phyloP scores from a whole-genome alignment of 768 basidiomycete species.

The Dioszegia crocea region DNA sequence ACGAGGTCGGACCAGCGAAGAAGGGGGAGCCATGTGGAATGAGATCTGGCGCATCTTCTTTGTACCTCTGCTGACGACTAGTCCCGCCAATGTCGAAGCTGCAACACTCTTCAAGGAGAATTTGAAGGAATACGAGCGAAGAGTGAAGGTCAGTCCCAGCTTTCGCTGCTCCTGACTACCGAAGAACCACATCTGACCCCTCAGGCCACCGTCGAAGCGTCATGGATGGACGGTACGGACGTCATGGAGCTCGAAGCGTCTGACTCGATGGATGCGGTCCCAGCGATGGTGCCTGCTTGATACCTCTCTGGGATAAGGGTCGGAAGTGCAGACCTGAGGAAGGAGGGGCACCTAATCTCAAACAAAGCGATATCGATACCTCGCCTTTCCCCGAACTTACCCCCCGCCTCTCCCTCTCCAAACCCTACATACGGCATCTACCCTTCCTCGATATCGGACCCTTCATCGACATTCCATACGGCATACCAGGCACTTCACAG shows the following conservation, averaged over 20 bases:
- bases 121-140: conserved; percentile 94
- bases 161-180: neutral
- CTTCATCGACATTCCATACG: too few species aligned
- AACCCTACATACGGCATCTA: too few species aligned
- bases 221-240: conserved; percentile 68
- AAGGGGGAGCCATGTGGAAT: too few species aligned
- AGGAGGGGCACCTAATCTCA: too few species aligned
- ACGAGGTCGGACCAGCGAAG: too few species aligned
- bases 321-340: neutral
- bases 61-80: conserved; percentile 51
- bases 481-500: too few species aligned
- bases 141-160: conserved; percentile 61
- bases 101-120: conserved; percentile 95
- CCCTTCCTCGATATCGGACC: too few species aligned
- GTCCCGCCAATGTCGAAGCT: conserved; percentile 96
- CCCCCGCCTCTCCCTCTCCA: too few species aligned
- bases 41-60: too few species aligned
- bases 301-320: neutral
- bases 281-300: neutral
- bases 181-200: neutral
- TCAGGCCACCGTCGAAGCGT: conserved; percentile 79
- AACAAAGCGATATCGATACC: too few species aligned
- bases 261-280: neutral
- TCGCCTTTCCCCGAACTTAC: too few species aligned
- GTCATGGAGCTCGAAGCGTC: conserved; percentile 12